Evolutionary conservation across 768 basidiomycete genomes (phyloP).

Genomic region (Polyporus arcularius): DNA sequence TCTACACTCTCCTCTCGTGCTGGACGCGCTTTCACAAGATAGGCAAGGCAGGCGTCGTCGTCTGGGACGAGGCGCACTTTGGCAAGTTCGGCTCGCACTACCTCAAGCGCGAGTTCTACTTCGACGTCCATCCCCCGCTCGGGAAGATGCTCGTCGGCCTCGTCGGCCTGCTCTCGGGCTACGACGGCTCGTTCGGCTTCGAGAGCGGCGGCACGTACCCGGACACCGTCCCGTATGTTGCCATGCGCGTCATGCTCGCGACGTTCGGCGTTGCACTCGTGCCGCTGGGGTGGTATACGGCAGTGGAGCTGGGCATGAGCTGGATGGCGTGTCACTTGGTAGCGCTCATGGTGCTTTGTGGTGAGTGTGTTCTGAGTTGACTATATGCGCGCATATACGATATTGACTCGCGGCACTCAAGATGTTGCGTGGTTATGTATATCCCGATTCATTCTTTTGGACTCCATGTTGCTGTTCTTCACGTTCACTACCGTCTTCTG

Average conservation of each 20-base stretch:
- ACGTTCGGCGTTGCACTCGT: slow-evolving; percentile 95
- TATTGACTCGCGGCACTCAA: slow-evolving; percentile 29
- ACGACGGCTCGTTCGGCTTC: slow-evolving; percentile 91
- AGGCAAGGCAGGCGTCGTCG: slow-evolving; percentile 79
- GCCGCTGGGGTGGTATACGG: slow-evolving; percentile 95
- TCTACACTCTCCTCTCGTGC: slow-evolving; percentile 93
- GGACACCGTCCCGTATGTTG: slow-evolving; percentile 82
- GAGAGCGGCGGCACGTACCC: slow-evolving; percentile 90
- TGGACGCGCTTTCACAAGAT: slow-evolving; percentile 95
- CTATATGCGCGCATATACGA: background rate
- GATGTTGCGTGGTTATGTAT: slow-evolving; percentile 97
- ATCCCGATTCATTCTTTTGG: slow-evolving; percentile 94
- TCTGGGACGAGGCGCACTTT: slow-evolving; percentile 99
- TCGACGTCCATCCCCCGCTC: slow-evolving; percentile 97
- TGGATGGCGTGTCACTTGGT: slow-evolving; percentile 88
- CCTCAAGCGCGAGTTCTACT: slow-evolving; percentile 98
- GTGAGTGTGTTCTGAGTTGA: slow-evolving; percentile 44
- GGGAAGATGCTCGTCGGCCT: slow-evolving; percentile 99
- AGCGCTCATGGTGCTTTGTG: slow-evolving; percentile 90
- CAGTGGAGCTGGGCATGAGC: slow-evolving; percentile 91
- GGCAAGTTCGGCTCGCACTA: slow-evolving; percentile 99
- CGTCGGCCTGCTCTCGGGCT: slow-evolving; percentile 87
- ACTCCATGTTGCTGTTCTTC: slow-evolving; percentile 99
- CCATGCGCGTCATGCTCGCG: slow-evolving; percentile 95
- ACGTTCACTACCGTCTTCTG: slow-evolving; percentile 96